phyloP scores from a whole-genome alignment of 2,329 filamentous ascomycete species.

The Microcera coccophila region DNA sequence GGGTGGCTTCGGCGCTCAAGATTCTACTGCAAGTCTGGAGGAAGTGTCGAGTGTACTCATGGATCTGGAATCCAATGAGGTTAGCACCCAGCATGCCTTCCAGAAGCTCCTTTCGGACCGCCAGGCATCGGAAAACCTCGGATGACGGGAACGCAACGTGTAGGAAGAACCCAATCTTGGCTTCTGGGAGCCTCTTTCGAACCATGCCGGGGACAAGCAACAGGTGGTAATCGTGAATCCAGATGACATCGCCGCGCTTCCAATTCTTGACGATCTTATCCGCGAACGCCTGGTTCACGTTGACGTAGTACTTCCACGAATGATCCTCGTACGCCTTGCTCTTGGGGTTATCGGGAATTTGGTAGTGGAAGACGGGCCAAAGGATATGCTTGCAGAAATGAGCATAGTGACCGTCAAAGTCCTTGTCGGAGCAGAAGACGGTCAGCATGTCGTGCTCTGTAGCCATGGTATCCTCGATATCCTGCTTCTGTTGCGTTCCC shows the following conservation, averaged over 20 bases:
- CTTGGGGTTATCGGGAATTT: constrained; percentile 95
- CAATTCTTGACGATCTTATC: constrained; percentile 87
- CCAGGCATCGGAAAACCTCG: constrained; percentile 89
- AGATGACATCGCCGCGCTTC: constrained; percentile 89
- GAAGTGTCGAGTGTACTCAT: constrained; percentile 91
- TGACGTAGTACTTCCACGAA: constrained; percentile 92
- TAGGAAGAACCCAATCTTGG: constrained; percentile 93
- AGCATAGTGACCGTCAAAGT: constrained; percentile 90
- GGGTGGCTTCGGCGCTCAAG: constrained; percentile 82
- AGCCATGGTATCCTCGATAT: constrained; percentile 77
- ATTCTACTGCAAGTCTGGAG: constrained; percentile 92
- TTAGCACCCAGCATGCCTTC: constrained; percentile 93
- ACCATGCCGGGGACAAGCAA: constrained; percentile 86
- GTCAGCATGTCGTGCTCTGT: constrained; percentile 78
- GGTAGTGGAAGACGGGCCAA: constrained; percentile 97
- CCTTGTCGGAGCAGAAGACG: constrained; percentile 83
- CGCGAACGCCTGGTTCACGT: constrained; percentile 88
- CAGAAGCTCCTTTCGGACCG: constrained; percentile 79
- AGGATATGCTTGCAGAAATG: constrained; percentile 98
- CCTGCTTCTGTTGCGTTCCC: constrained; percentile 68
- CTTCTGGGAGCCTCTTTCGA: constrained; percentile 83
- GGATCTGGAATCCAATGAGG: constrained; percentile 87
- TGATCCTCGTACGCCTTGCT: constrained; percentile 98
- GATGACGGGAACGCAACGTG: constrained; percentile 95
- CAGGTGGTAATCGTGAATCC: constrained; percentile 95